A percentile compares a stretch with the other conserved stretches of the same genome.
phyloP scores from a whole-genome alignment of 306 rosid species.

The Inga laurina region DNA sequence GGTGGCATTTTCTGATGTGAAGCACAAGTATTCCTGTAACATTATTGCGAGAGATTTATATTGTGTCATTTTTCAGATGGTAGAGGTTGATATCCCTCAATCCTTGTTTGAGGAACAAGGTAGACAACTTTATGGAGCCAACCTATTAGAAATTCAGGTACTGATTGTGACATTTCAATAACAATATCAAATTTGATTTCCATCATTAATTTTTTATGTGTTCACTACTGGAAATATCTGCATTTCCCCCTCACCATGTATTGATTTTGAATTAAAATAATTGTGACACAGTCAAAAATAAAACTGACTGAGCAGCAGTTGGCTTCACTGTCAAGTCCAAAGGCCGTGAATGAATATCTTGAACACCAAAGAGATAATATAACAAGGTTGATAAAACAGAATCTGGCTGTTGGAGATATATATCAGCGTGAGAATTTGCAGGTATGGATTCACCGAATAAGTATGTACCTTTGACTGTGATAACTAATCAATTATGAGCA shows the following conservation, averaged over 20 bases:
- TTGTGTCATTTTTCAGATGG: slow-evolving; percentile 62
- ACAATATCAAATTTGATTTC: slow-evolving; percentile 11
- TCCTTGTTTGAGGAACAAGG: slow-evolving; percentile 96
- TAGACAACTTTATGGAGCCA: slow-evolving; percentile 90
- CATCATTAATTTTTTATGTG: not conserved
- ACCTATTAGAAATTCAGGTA: slow-evolving; percentile 88
- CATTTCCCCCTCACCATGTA: not conserved
- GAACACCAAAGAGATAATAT: slow-evolving; percentile 81
- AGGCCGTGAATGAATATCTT: slow-evolving; percentile 88
- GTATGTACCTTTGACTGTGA: not conserved
- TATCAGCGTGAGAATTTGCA: slow-evolving; percentile 84
- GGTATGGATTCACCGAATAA: slow-evolving; percentile 44
- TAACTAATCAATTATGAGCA: not conserved
- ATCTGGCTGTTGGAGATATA: slow-evolving; percentile 95
- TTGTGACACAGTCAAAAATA: slow-evolving; percentile 63
- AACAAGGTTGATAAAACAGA: slow-evolving; percentile 75
- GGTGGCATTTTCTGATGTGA: not conserved
- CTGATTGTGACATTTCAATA: slow-evolving; percentile 5
- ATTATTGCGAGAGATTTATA: not conserved
- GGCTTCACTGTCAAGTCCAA: slow-evolving; percentile 79
- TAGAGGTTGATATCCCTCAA: slow-evolving; percentile 82
- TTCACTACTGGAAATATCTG: not conserved
- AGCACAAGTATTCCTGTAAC: slow-evolving; percentile 1
- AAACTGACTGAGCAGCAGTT: slow-evolving; percentile 78
- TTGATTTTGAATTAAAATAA: slow-evolving; percentile 18